A percentile compares a stretch with the other conserved stretches of the same genome.
These are phyloP conservation scores for Albifimbria verrucaria DNA, from an alignment of 2,329 filamentous ascomycete species.

Conservation along the genomic window DNA sequence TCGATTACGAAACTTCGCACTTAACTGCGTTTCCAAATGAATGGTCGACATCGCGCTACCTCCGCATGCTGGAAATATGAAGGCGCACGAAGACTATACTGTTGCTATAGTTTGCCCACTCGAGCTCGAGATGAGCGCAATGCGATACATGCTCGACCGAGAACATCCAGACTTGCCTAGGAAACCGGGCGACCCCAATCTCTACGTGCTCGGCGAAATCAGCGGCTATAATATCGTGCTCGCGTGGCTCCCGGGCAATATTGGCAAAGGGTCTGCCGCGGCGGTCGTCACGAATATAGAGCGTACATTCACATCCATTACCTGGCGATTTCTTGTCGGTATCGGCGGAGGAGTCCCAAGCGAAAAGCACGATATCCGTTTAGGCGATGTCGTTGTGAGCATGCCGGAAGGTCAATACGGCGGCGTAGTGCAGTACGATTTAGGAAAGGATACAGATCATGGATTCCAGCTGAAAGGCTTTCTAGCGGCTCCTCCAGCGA, in stretches of 20 bases:
- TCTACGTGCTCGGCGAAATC: slow-evolving; percentile 21
- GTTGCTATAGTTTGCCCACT: slow-evolving; percentile 21
- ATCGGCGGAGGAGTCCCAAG: slow-evolving; percentile 18
- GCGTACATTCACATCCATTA: slow-evolving; percentile 19
- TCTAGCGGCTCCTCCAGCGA: slow-evolving; percentile 10
- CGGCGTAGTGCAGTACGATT: slow-evolving; percentile 18
- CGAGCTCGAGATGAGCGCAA: slow-evolving; percentile 22
- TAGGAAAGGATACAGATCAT: slow-evolving; percentile 11
- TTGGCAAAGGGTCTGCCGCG: slow-evolving; percentile 21
- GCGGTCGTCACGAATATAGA: slow-evolving; percentile 18
- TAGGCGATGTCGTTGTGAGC: slow-evolving; percentile 19
- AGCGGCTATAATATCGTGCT: slow-evolving; percentile 22
- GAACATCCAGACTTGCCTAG: slow-evolving; percentile 16
- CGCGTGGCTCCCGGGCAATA: slow-evolving; percentile 20
- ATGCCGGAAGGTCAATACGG: slow-evolving; percentile 7
- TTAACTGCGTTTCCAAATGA: too few relatives aligned
- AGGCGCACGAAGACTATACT: too few relatives aligned
- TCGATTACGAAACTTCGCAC: too few relatives aligned
- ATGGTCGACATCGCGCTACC: too few relatives aligned
- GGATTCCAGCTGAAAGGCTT: slow-evolving; percentile 14
- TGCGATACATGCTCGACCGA: slow-evolving; percentile 22
- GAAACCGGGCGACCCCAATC: slow-evolving; percentile 16
- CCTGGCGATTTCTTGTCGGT: slow-evolving; percentile 21
- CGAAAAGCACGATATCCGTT: slow-evolving; percentile 23
- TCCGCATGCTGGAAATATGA: too few relatives aligned